Evolutionary conservation across 768 basidiomycete genomes (phyloP), one percentile per base, ranked within the genome.

Genomic region (Tylopilus felleus): DNA sequence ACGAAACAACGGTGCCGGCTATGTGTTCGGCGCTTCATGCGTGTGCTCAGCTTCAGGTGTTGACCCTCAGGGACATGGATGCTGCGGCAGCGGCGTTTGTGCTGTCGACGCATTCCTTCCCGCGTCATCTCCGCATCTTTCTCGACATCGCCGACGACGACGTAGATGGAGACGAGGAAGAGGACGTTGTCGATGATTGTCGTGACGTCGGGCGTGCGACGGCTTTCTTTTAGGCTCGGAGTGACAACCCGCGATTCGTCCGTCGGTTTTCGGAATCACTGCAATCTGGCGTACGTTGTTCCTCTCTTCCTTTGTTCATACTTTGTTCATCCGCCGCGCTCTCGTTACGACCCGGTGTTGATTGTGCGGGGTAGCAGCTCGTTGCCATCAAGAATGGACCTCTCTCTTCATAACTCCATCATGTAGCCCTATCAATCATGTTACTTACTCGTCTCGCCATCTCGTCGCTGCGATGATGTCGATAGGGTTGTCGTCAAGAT

Each of bases 21-120:
- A 39, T 54, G 16, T 64, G 54, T 36, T 49, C 41, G 8, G 45
- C 39, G 4, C 47, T 64, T 6, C 13, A 16, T 8, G 19, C 22
- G 14, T 59, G 56, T 25, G 47, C 29, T 6, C 41, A 3, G 22
- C 62, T 64, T 21, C 41, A 44, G 14, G 19, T 8, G 21, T n/a
- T 64, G 42, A 61, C 59, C 0, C 50, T 64, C 28, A 59, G 61
- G 45, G 50, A 59, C 10, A 9, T 56, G 0, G 54, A 58, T 25
- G 1, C 50, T 28, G 19, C 35, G n/a, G 36, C 25, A 8, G 25
- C 31, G 8, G 52, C 53, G 1, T 28, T 51, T 16, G 56, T 38
- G 19, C 49, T 64, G 8, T 46, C 51, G 4, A 42, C 49, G 5
- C 19, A 35, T 22, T 41, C 45, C 17, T 42, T 64, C 14, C 54